Evolutionary conservation across 257 asterid genomes (phyloP).

Genomic region (Plectranthus barbatus): DNA sequence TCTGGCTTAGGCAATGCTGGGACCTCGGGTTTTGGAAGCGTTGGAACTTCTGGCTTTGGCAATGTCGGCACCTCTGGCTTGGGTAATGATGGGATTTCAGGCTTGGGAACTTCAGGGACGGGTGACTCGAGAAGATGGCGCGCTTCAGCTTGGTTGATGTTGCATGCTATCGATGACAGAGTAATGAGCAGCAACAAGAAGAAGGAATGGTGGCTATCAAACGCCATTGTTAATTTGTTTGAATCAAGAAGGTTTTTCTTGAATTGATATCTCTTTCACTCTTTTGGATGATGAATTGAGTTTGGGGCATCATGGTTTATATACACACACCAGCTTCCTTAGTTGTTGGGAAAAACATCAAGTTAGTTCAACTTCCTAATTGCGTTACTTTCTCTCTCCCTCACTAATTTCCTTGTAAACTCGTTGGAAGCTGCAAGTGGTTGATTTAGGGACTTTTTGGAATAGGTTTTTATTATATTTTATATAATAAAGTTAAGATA

Average conservation of each 20-base stretch:
- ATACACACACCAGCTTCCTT: not conserved
- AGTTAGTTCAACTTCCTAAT: conserved; percentile 15
- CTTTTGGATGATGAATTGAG: not conserved
- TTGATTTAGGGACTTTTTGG: too few species aligned
- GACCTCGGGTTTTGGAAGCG: conserved; percentile 1
- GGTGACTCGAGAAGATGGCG: conserved; percentile 15
- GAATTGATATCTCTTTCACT: not conserved
- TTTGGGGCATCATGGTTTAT: not conserved
- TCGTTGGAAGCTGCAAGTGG: not conserved
- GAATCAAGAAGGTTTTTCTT: not conserved
- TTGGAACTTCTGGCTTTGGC: conserved; percentile 11
- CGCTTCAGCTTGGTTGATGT: not conserved
- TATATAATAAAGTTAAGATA: not conserved
- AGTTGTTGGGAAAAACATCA: conserved; percentile 11
- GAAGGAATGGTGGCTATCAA: conserved; percentile 2
- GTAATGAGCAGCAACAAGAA: conserved; percentile 5
- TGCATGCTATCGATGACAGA: not conserved
- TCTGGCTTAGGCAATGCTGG: not conserved
- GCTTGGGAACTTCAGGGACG: conserved; percentile 26
- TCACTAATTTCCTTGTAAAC: not conserved
- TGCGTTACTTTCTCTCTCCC: not conserved
- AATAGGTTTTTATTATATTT: too few species aligned
- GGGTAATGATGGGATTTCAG: not conserved
- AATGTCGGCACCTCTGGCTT: not conserved
- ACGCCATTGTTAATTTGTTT: conserved; percentile 8